These are phyloP conservation scores for Tuber microsphaerosporum DNA, from an alignment of 495 filamentous ascomycete genomes.

Conservation along the genomic window DNA sequence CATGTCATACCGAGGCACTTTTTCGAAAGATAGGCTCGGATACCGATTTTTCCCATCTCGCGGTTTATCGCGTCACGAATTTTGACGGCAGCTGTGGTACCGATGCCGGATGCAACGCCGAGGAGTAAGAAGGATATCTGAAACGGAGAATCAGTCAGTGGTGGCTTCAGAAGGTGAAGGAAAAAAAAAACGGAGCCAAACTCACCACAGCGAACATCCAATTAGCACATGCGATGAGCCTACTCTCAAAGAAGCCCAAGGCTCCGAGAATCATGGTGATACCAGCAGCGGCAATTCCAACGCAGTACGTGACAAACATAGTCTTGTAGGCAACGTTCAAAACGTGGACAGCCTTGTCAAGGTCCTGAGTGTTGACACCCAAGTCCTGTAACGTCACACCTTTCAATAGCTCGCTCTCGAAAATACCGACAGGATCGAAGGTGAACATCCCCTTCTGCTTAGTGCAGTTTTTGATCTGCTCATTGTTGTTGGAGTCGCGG, in stretches of 20 bases:
- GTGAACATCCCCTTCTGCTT: conserved; percentile 23
- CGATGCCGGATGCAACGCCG: conserved; percentile 25
- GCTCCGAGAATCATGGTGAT: conserved; percentile 27
- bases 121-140: conserved; percentile 28
- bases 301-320: conserved; percentile 35
- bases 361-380: conserved; percentile 27
- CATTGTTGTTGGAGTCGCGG: background rate
- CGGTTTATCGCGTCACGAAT: conserved; percentile 32
- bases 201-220: conserved; percentile 26
- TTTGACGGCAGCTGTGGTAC: conserved; percentile 29
- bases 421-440: conserved; percentile 30
- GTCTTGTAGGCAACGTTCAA: conserved; percentile 31
- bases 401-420: conserved; percentile 24
- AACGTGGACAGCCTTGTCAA: conserved; percentile 19
- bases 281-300: conserved; percentile 28
- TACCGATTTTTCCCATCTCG: conserved; percentile 10
- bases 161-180: background rate
- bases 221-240: conserved; percentile 25
- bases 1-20: conserved; percentile 35
- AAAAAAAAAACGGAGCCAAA: background rate
- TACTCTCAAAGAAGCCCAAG: conserved; percentile 11
- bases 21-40: conserved; percentile 13
- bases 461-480: conserved; percentile 27
- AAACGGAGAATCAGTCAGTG: background rate
- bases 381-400: conserved; percentile 31